Conservation (phyloP, 2,329 filamentous ascomycete species). For the Aspergillus sp. region DNA sequence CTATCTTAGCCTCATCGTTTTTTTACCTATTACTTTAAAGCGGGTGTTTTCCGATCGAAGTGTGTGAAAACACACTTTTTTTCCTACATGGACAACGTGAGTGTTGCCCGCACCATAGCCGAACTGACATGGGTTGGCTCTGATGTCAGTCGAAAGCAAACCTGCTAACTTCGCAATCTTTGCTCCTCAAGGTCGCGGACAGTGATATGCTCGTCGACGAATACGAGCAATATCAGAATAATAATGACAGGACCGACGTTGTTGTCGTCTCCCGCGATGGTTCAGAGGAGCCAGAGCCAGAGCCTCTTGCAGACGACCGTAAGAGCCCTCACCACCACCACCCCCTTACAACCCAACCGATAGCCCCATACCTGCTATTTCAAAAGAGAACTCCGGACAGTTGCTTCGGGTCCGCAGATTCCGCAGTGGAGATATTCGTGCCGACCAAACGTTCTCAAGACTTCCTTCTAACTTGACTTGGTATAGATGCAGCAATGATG, state of each 20-base stretch:
- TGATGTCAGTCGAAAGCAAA: background rate
- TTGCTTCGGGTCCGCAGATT: too few relatives aligned
- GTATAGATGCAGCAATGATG: constrained; percentile 76
- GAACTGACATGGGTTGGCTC: constrained; percentile 2
- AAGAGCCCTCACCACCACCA: constrained; percentile 21
- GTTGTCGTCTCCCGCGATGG: constrained; percentile 60
- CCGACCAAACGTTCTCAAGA: too few relatives aligned
- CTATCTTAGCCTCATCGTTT: constrained; percentile 2
- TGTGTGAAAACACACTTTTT: constrained; percentile 29
- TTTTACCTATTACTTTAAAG: constrained; percentile 11
- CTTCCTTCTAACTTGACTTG: background rate
- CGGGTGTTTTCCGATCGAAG: constrained; percentile 20
- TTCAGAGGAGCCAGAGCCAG: constrained; percentile 52
- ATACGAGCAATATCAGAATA: constrained; percentile 48
- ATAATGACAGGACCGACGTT: constrained; percentile 57
- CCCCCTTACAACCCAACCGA: background rate
- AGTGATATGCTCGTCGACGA: constrained; percentile 61
- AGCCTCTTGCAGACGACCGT: constrained; percentile 57
- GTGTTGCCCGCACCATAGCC: constrained; percentile 16
- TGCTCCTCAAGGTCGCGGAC: constrained; percentile 45
- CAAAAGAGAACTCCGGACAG: too few relatives aligned
- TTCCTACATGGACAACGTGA: constrained; percentile 42
- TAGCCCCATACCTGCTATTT: background rate
- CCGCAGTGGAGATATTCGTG: too few relatives aligned
- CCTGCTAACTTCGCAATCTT: constrained; percentile 24